Evolutionary conservation across 2,329 filamentous ascomycete genomes (phyloP), one percentile per base, ranked within the genome.

Genomic region (Coniochaeta pulveracea): DNA sequence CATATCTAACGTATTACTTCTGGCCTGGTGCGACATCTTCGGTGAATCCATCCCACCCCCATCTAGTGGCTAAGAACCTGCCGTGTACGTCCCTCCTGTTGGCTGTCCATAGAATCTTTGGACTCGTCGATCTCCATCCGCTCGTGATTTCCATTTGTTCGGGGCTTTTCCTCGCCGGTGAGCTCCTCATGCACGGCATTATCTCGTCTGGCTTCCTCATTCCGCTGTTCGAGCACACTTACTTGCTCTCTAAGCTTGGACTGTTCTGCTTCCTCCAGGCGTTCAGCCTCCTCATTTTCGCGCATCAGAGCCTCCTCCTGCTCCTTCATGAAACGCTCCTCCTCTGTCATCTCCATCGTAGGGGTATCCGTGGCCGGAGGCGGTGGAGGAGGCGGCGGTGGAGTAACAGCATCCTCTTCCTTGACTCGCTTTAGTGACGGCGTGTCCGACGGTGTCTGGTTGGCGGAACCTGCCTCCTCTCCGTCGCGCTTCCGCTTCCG

Each of bases 401-500:
- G 60, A 5, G 64, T 57, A 14, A 48, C 50, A 8, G 45, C 48
- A 21, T 64, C 62, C 10, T 64, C 59, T 34, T 70, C 66, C 41
- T 65, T 66, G 33, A 67, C 38, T 10, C 66, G 61, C 52, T 74
- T 75, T 18, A 66, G 52, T 23, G 63, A 68, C 15, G 69, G 70
- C n/a, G 63, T 61, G 43, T 78, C 76, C 2, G 61, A 63, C 1
- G 71, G 69, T 2, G 66, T 70, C 24, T 56, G 47, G 23, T 54
- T 60, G 2, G 60, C 56, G 18, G 64, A 64, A 11, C 57, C 60
- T 22, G 42, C 22, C 44, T 49, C 47, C n/a, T 60, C 60, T 5
- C 63, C 62, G 8, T 64, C 60, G 30, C 78, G 68, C 52, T 85
- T 85, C 8, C 80, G 71, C 52, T 85, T 85, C 31, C 70, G 59